A percentile compares a stretch with the other conserved stretches of the same genome.
Evolutionary conservation across 805 yeast species (phyloP).

Genomic region (Lipomyces yamadae): DNA sequence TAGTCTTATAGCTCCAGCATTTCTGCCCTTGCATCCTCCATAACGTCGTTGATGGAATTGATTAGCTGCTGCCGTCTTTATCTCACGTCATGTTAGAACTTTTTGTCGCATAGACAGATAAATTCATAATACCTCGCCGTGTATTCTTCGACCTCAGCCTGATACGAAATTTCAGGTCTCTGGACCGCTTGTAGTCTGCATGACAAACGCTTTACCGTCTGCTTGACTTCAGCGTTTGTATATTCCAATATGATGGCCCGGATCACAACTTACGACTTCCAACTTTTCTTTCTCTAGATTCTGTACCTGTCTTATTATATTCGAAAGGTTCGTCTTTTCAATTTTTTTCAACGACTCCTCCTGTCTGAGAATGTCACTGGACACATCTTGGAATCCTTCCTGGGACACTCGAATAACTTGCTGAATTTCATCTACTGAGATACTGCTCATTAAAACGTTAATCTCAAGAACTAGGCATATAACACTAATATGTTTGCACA

Average conservation of each 20-base stretch:
- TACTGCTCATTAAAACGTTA: slow-evolving; percentile 11
- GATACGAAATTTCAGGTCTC: slow-evolving; percentile 24
- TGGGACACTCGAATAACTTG: slow-evolving; percentile 36
- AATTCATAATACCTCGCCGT: not conserved
- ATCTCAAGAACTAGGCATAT: not conserved
- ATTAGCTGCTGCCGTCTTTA: slow-evolving; percentile 21
- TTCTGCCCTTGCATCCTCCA: slow-evolving; percentile 36
- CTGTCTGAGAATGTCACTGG: slow-evolving; percentile 29
- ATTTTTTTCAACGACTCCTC: slow-evolving; percentile 16
- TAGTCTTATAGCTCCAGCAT: slow-evolving; percentile 29
- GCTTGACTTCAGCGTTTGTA: not conserved
- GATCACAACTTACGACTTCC: slow-evolving; percentile 11
- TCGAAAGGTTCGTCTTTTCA: slow-evolving; percentile 9
- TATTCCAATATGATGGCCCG: not conserved
- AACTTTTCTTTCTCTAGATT: slow-evolving; percentile 32
- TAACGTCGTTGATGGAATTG: slow-evolving; percentile 27
- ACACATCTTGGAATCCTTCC: slow-evolving; percentile 37
- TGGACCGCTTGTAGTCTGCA: slow-evolving; percentile 16
- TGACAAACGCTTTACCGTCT: slow-evolving; percentile 22
- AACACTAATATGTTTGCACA: not conserved
- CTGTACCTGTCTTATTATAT: slow-evolving; percentile 29
- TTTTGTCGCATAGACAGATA: not conserved
- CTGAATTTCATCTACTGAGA: slow-evolving; percentile 26
- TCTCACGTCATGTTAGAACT: not conserved
- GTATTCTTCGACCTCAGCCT: slow-evolving; percentile 22